Evolutionary conservation across 768 basidiomycete species (phyloP).

Genomic region (Leccinum subgranulosum): DNA sequence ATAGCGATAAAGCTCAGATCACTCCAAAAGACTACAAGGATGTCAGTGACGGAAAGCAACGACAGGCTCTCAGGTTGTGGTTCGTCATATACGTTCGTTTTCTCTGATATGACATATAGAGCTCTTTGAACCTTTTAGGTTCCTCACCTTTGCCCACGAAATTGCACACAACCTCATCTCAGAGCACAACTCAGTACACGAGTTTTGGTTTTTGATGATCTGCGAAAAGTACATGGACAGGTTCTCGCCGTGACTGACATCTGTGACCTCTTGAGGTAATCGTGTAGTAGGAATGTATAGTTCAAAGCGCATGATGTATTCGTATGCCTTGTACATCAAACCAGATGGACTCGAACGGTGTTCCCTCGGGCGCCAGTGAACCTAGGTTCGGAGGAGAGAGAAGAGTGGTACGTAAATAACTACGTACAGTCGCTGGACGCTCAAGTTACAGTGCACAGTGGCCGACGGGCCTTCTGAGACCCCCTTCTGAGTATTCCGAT

Average conservation of each 20-base stretch:
- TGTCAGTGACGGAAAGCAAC: not conserved
- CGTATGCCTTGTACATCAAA: too few species aligned
- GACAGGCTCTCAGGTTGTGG: not conserved
- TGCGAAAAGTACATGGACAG: not conserved
- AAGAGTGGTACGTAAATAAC: too few species aligned
- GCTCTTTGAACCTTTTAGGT: not conserved
- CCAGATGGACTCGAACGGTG: too few species aligned
- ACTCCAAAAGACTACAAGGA: constrained; percentile 2
- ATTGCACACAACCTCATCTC: not conserved
- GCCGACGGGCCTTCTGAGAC: too few species aligned
- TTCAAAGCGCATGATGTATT: not conserved
- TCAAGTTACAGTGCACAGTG: too few species aligned
- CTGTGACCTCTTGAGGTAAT: not conserved
- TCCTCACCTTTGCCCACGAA: not conserved
- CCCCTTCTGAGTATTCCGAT: too few species aligned
- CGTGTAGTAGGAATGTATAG: not conserved
- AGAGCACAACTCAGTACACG: not conserved
- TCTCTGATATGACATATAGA: not conserved
- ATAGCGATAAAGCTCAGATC: not conserved
- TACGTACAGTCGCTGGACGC: too few species aligned
- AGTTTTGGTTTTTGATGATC: not conserved
- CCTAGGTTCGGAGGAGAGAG: too few species aligned
- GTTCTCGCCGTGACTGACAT: not conserved
- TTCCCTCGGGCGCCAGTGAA: too few species aligned
- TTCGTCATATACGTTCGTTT: not conserved